Base-by-base conservation (phyloP, 202 grass and related monocot species). In the Dendrocalamus latiflorus region DNA sequence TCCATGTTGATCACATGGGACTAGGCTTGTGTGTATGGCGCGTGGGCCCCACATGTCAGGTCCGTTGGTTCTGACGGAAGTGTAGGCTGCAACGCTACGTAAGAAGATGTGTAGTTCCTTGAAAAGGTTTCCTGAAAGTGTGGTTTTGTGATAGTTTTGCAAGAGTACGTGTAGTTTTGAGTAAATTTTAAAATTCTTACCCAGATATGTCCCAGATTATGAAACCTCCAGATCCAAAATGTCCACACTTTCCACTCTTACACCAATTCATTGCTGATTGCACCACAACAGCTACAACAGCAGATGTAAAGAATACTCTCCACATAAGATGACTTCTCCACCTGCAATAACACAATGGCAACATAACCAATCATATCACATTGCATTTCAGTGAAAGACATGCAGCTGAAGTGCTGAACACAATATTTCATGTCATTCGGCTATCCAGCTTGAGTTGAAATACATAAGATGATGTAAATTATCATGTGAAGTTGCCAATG, bases 271-370 rank as follows among this genome's bases (percentile, higher is more conserved):
- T n/a, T n/a, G n/a, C n/a, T n/a, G n/a, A n/a, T n/a, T n/a, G n/a
- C n/a, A n/a, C n/a, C n/a, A n/a, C n/a, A n/a, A n/a, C n/a, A n/a
- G n/a, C n/a, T n/a, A n/a, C n/a, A n/a, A n/a, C n/a, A n/a, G n/a
- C n/a, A n/a, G n/a, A n/a, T n/a, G n/a, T n/a, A n/a, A n/a, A n/a
- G n/a, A n/a, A n/a, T n/a, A n/a, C n/a, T n/a, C n/a, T n/a, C n/a
- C n/a, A n/a, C n/a, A n/a, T n/a, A n/a, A n/a, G n/a, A n/a, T 98
- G 95, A 54, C 95, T 98, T 91, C 95, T 89, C 95, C 95, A 98
- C 95, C 93, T 98, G 79, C 51, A 91, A 10, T 43, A 79, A 78
- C 22, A 90, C 17, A 90, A 59, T 39, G 13, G 36, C 25, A 76
- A 55, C 73, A 84, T 7, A 86, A 73, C 37, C 21, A 36, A 78